phyloP scores from a whole-genome alignment of 2,329 filamentous ascomycete species.

The Orbilia blumenaviensis region DNA sequence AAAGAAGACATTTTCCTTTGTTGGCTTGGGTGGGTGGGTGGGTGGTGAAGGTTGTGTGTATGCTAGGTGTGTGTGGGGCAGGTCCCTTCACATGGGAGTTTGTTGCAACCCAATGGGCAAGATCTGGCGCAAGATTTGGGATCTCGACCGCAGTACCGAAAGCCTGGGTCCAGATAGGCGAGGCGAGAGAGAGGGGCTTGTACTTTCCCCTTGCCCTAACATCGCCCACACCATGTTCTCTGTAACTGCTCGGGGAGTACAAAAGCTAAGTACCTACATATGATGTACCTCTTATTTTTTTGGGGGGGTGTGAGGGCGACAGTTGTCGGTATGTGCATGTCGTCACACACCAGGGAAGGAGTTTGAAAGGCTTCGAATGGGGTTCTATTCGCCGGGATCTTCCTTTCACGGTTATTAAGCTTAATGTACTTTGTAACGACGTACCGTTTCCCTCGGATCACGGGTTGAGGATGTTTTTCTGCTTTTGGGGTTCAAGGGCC shows the following conservation, averaged over 20 bases:
- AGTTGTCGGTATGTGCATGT: conserved; percentile 28
- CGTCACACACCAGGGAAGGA: conserved; percentile 34
- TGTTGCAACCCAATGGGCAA: conserved; percentile 7
- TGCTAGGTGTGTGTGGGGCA: neutral
- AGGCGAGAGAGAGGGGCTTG: conserved; percentile 12
- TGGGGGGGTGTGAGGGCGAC: too few relatives aligned
- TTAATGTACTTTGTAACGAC: too few relatives aligned
- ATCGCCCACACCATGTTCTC: conserved; percentile 1
- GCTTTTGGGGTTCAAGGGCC: neutral
- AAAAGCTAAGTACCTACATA: too few relatives aligned
- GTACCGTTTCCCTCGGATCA: neutral
- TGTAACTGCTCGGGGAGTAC: too few relatives aligned
- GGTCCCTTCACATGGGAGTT: neutral
- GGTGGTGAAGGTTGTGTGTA: neutral
- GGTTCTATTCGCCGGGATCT: conserved; percentile 16
- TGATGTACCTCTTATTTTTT: neutral
- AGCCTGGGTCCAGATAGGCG: conserved; percentile 20
- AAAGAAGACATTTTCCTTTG: neutral
- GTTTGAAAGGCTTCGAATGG: neutral
- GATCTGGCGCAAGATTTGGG: conserved; percentile 16
- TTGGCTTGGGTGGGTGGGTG: neutral
- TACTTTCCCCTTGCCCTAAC: neutral
- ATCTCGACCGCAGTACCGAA: conserved; percentile 21
- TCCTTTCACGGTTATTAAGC: conserved; percentile 21
- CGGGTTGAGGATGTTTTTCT: too few relatives aligned